Base-by-base conservation (phyloP, 208 protist genomes). In the Hexamita inflata region DNA sequence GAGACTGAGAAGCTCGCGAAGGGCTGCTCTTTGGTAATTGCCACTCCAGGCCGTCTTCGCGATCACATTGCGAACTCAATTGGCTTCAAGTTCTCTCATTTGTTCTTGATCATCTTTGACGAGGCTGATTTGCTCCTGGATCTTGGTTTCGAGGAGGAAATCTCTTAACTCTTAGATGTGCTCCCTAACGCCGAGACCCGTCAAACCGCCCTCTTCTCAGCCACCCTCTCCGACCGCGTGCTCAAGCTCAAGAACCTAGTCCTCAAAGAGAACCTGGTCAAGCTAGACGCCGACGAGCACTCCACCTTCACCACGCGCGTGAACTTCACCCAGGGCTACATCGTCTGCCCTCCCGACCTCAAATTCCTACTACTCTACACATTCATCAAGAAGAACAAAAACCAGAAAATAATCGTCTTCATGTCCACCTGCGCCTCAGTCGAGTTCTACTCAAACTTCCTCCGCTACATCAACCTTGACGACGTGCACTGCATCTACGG, bases 201-300 rank as follows among this genome's bases (percentile, higher is more conserved):
- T 32, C 15, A 40, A n/a, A 38, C 38, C 7, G 11, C 19, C 35
- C 38, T 70, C 35, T 70, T 70, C n/a, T 42, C 30, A 45, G 64
- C 96, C 74, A 99, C 96, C 58, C 89, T 98, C 82, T 94, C 96
- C n/a, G 83, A 88, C 39, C 92, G 98, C 24, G 91, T 98, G 42
- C 87, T 98, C 38, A 89, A 96, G 76, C 88, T 99, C 11, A n/a
- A 7, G 26, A 90, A 88, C 58, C 92, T 94, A 81, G 32, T 70
- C n/a, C 4, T 45, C 7, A 61, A 75, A 59, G 70, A 75, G 2
- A 61, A 29, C 39, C 35, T 68, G 9, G n/a, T 58, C 15, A n/a
- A 58, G 7, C 15, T 75, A 29, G 40, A 68, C 28, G 40, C 39
- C 11, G 70, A 75, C 32, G 7, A 4, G 4, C 24, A 39, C 9